A percentile compares a stretch with the other conserved stretches of the same genome.
These are phyloP conservation scores for Rhodotorula kratochvilovae DNA, from an alignment of 768 basidiomycete species.

Conservation along the genomic window DNA sequence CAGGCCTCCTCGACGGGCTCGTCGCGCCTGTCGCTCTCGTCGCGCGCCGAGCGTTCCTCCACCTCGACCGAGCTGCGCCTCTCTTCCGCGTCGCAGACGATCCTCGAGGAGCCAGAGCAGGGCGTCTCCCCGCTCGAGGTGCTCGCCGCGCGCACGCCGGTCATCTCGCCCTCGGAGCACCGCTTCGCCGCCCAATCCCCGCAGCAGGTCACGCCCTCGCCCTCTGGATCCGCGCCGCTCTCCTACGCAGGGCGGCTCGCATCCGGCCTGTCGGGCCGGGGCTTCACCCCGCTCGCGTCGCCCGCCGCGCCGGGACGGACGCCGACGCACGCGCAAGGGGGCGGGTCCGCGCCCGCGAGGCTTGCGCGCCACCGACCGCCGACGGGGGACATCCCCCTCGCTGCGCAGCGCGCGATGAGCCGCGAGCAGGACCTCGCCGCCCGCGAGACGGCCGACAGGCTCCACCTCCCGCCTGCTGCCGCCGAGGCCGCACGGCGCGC, in stretches of 20 bases:
- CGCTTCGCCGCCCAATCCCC: constrained; percentile 23
- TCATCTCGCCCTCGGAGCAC: constrained; percentile 40
- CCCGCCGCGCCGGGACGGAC: no score
- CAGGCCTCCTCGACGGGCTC: constrained; percentile 4
- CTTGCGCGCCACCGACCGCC: not conserved
- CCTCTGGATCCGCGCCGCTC: not conserved
- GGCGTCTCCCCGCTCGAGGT: not conserved
- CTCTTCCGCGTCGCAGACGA: constrained; percentile 8
- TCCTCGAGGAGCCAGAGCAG: constrained; percentile 36
- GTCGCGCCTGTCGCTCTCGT: constrained; percentile 13
- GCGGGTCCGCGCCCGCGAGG: not conserved
- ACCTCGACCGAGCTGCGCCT: not conserved
- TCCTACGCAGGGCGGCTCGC: not conserved
- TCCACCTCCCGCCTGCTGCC: constrained; percentile 12
- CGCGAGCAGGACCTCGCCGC: constrained; percentile 24
- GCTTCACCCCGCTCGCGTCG: no score
- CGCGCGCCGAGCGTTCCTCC: not conserved
- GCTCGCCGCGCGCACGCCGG: constrained; percentile 1
- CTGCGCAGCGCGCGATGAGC: constrained; percentile 3
- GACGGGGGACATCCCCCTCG: not conserved
- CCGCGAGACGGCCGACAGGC: constrained; percentile 17
- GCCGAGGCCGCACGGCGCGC: constrained; percentile 10
- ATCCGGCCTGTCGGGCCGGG: not conserved
- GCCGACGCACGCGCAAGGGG: not conserved
- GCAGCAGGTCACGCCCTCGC: not conserved